These are phyloP conservation scores for Leucocoprinus birnbaumii DNA, from an alignment of 768 basidiomycete species.

Conservation along the genomic window DNA sequence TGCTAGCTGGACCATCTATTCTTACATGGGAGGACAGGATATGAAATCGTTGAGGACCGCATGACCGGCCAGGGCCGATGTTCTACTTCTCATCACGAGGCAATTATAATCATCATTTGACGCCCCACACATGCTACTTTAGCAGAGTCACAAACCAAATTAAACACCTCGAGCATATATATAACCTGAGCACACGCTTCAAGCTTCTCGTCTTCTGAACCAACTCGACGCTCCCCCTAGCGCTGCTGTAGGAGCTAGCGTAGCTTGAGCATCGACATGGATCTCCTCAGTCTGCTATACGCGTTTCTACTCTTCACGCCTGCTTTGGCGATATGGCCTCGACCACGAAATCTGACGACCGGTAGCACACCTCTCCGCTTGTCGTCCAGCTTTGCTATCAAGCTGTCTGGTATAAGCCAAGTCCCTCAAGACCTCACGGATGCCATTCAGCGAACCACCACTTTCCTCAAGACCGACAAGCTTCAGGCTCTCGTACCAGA, in stretches of 20 bases:
- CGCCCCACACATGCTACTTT: too few relatives aligned
- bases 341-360: conserved; percentile 38
- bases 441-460: conserved; percentile 47
- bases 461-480: conserved; percentile 47
- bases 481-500: conserved; percentile 58
- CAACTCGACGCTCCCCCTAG: background rate
- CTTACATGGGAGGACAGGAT: too few relatives aligned
- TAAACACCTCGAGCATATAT: too few relatives aligned
- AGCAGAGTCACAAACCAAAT: too few relatives aligned
- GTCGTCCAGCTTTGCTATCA: conserved; percentile 32
- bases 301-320: conserved; percentile 10
- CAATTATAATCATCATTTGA: too few relatives aligned
- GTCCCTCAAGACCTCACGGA: conserved; percentile 54
- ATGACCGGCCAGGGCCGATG: too few relatives aligned
- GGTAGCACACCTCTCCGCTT: conserved; percentile 36
- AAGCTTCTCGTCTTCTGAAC: background rate
- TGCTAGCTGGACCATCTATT: too few relatives aligned
- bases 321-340: conserved; percentile 33
- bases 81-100: too few relatives aligned
- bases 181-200: too few relatives aligned
- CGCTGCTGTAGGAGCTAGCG: background rate
- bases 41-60: too few relatives aligned
- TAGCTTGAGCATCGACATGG: background rate
- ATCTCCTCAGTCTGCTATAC: background rate
- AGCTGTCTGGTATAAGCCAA: conserved; percentile 38